A percentile compares a stretch with the other conserved stretches of the same genome.
Evolutionary conservation across 768 basidiomycete genomes (phyloP).

Genomic region (Tulasnella sp.): DNA sequence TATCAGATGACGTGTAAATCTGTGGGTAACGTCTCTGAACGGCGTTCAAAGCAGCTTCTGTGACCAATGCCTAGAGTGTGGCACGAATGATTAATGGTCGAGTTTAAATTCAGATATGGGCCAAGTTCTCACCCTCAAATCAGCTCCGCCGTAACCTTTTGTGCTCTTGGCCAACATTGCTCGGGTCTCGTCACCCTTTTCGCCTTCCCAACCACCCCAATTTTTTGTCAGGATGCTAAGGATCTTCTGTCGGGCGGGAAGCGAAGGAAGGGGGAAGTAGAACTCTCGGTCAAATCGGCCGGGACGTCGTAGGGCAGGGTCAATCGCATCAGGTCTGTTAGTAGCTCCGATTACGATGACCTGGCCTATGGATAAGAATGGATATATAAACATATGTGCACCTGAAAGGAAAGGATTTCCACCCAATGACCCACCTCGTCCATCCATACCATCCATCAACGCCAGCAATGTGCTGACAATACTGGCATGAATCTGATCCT

Average conservation of each 20-base stretch:
- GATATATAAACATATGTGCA: neutral
- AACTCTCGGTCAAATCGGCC: slow-evolving; percentile 97
- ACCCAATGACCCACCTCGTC: slow-evolving; percentile 44
- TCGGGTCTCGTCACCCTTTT: slow-evolving; percentile 38
- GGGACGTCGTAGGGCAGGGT: slow-evolving; percentile 86
- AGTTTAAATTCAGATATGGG: neutral
- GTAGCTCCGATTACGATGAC: slow-evolving; percentile 98
- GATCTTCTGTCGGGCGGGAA: slow-evolving; percentile 81
- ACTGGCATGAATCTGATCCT: slow-evolving; percentile 97
- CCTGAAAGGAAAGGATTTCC: neutral
- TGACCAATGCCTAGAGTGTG: slow-evolving; percentile 69
- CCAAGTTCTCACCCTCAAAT: slow-evolving; percentile 62
- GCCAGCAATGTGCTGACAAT: slow-evolving; percentile 94
- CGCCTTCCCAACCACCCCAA: slow-evolving; percentile 75
- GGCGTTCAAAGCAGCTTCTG: slow-evolving; percentile 92
- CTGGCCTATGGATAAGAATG: slow-evolving; percentile 39
- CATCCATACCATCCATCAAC: slow-evolving; percentile 99
- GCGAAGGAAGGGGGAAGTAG: slow-evolving; percentile 84
- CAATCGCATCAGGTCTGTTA: slow-evolving; percentile 94
- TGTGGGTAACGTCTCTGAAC: slow-evolving; percentile 95
- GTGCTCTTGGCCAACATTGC: slow-evolving; percentile 76
- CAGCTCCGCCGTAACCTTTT: slow-evolving; percentile 97
- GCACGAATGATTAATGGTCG: no score
- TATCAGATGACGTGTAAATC: slow-evolving; percentile 85
- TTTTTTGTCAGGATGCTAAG: slow-evolving; percentile 78